These are phyloP conservation scores for Westerdykella aurantiaca DNA, from an alignment of 2,329 filamentous ascomycete genomes.

Conservation along the genomic window DNA sequence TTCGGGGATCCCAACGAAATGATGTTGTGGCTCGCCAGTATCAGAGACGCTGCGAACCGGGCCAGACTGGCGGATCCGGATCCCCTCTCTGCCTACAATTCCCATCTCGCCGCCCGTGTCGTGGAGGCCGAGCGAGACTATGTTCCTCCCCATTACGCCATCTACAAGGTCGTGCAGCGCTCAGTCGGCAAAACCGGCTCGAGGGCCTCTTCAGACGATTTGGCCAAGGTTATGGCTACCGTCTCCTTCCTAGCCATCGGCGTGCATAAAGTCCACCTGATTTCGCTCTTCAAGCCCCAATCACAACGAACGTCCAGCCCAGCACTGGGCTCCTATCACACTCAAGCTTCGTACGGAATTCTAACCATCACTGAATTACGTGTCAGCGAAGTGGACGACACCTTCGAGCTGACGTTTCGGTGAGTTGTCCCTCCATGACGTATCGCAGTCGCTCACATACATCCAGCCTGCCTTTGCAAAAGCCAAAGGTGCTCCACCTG, in stretches of 20 bases:
- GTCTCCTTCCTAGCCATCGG: constrained; percentile 65
- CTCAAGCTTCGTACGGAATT: constrained; percentile 55
- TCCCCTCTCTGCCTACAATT: constrained; percentile 52
- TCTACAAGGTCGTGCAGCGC: constrained; percentile 64
- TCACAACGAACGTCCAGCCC: constrained; percentile 50
- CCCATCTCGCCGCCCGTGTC: constrained; percentile 57
- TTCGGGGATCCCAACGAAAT: constrained; percentile 60
- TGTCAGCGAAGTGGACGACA: constrained; percentile 58
- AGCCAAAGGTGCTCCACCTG: constrained; percentile 52
- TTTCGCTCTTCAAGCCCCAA: constrained; percentile 57
- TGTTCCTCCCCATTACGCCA: constrained; percentile 59
- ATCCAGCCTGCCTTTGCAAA: constrained; percentile 49
- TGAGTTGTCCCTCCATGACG: constrained; percentile 18
- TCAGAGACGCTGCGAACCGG: constrained; percentile 56
- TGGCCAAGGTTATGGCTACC: constrained; percentile 58
- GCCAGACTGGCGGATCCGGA: constrained; percentile 48
- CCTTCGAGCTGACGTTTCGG: constrained; percentile 61
- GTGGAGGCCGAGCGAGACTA: constrained; percentile 64
- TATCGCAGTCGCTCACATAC: constrained; percentile 8
- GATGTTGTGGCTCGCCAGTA: constrained; percentile 58
- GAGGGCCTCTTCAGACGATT: constrained; percentile 59
- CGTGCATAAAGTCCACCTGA: constrained; percentile 62
- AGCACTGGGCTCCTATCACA: constrained; percentile 47
- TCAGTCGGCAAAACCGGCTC: constrained; percentile 51
- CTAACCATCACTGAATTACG: constrained; percentile 56